phyloP scores from a whole-genome alignment of 2,329 filamentous ascomycete genomes.

The Colletotrichum sp. region DNA sequence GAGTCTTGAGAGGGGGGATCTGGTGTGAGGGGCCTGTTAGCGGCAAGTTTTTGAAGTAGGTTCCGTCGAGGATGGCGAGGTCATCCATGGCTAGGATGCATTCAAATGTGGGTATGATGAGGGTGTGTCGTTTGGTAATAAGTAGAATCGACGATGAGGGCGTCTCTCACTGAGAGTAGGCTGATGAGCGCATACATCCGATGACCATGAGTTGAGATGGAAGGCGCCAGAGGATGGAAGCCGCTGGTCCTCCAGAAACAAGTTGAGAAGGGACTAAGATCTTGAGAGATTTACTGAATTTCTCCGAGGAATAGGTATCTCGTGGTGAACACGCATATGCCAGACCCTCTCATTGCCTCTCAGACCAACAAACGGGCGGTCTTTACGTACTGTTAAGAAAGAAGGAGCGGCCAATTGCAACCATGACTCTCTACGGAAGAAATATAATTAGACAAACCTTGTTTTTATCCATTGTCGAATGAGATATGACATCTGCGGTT shows the following conservation, averaged over 20 bases:
- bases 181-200: background rate
- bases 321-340: too few species aligned
- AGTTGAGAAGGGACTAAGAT: background rate
- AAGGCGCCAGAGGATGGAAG: background rate
- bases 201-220: background rate
- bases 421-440: background rate
- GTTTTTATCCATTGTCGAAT: conserved; percentile 11
- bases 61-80: background rate
- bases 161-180: background rate
- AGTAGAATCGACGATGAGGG: too few species aligned
- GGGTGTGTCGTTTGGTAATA: too few species aligned
- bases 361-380: background rate
- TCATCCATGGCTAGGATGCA: background rate
- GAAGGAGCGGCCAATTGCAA: background rate
- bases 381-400: background rate
- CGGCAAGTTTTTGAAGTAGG: background rate
- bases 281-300: too few species aligned
- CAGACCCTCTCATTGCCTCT: too few species aligned
- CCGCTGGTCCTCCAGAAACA: background rate
- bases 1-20: conserved; percentile 52
- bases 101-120: too few species aligned
- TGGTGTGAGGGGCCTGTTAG: conserved; percentile 22
- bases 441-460: background rate
- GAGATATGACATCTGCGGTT: background rate
- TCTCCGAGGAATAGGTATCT: too few species aligned